Evolutionary conservation across 2,329 filamentous ascomycete species (phyloP), one percentile per base, ranked within the genome.

Genomic region (Rhytidhysteron rufulum): DNA sequence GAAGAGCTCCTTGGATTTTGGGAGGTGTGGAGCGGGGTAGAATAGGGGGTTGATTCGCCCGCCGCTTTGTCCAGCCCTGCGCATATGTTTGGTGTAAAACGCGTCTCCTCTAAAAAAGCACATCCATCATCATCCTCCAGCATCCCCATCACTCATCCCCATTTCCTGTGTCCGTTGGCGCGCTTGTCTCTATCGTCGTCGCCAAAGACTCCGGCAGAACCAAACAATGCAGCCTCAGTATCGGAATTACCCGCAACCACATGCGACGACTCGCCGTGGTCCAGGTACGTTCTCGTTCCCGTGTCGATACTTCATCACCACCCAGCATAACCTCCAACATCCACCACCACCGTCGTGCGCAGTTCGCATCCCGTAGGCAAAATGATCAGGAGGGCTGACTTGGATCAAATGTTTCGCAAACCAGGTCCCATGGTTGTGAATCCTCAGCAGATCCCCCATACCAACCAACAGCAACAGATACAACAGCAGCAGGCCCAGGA

Each of bases 401-500:
- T 74, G 49, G 66, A 68, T 53, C 58, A 58, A 48, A 70, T 69
- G 52, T 70, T 70, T 54, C 63, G 59, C 51, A 57, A 63, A 52
- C 57, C 68, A 72, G 70, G 65, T 47, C 70, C 69, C 35, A 66
- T 72, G 42, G 57, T 62, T 32, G 59, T 54, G 37, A 49, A 40
- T 48, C 50, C 31, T 38, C 58, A 54, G 37, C 43, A 20, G 47
- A 49, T 36, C 43, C 52, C 40, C 27, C 22, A 16, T 43, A 66
- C 63, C 22, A 67, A 70, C 48, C 73, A 78, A n/a, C 24, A 27
- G 46, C 75, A 78, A 48, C 74, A 75, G 45, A 66, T 69, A 27
- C 70, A 74, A 43, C 71, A 70, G 18, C 72, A 67, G 37, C 70
- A 73, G 58, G 69, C 74, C 40, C 62, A 63, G 58, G 51, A 52